Evolutionary conservation across 257 asterid species (phyloP).

Genomic region (Leonotis leonurus): DNA sequence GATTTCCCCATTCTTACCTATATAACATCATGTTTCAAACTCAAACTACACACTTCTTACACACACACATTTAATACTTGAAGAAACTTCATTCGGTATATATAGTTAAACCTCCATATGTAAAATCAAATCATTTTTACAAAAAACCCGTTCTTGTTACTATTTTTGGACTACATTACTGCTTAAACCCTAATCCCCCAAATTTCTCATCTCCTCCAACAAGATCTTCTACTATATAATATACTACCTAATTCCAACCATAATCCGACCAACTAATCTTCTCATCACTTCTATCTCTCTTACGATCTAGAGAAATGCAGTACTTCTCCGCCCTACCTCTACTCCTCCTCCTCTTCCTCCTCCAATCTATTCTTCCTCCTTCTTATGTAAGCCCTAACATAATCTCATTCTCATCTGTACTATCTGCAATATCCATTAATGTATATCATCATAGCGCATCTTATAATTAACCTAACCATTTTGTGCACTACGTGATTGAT

Average conservation of each 20-base stretch:
- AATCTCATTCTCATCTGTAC: background rate
- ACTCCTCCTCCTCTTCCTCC: conserved; percentile 8
- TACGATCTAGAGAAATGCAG: conserved; percentile 11
- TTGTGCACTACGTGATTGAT: conserved; percentile 11
- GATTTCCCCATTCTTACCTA: background rate
- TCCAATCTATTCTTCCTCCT: background rate
- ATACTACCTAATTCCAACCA: background rate
- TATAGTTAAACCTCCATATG: no score
- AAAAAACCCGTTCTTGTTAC: background rate
- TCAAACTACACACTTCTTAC: background rate
- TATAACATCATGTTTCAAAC: no score
- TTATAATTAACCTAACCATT: background rate
- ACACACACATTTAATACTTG: no score
- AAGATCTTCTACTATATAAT: conserved; percentile 10
- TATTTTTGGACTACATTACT: background rate
- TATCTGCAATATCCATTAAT: background rate
- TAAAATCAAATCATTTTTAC: background rate
- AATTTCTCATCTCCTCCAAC: conserved; percentile 8
- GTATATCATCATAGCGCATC: background rate
- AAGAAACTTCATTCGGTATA: background rate
- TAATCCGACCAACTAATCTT: conserved; percentile 13
- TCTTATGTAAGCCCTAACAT: conserved; percentile 21
- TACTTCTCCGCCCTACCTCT: background rate
- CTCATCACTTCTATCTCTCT: conserved; percentile 11
- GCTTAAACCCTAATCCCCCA: conserved; percentile 1